Conservation (phyloP, 257 asterid species). For the Schizonepeta tenuifolia region DNA sequence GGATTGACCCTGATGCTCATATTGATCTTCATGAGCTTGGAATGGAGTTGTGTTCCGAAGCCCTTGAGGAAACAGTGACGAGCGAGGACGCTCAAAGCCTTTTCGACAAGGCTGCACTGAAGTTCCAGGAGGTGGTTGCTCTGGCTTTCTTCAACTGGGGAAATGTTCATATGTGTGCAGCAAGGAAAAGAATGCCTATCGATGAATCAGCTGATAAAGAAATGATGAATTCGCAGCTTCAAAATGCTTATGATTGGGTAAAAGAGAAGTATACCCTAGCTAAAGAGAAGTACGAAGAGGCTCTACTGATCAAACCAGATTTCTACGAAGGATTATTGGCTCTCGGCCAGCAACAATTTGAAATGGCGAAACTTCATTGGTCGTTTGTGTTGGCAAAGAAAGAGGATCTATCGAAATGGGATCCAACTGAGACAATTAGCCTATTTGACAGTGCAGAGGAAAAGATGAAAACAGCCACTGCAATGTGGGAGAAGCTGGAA, state of each 20-base stretch:
- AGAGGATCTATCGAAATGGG: constrained; percentile 81
- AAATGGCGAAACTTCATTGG: constrained; percentile 98
- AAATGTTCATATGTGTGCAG: constrained; percentile 97
- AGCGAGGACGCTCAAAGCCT: constrained; percentile 90
- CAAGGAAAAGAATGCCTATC: constrained; percentile 88
- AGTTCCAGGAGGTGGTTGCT: constrained; percentile 98
- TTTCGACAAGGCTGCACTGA: constrained; percentile 78
- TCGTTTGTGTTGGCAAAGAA: constrained; percentile 83
- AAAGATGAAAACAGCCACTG: constrained; percentile 88
- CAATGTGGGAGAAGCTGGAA: constrained; percentile 94
- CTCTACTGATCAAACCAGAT: constrained; percentile 73
- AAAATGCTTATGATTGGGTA: constrained; percentile 85
- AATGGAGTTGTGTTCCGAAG: constrained; percentile 97
- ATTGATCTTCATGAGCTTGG: constrained; percentile 96
- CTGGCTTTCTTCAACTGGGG: constrained; percentile 98
- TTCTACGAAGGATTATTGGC: constrained; percentile 91
- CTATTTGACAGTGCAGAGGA: constrained; percentile 83
- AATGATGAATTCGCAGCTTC: constrained; percentile 69
- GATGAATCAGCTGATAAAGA: constrained; percentile 83
- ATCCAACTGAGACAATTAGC: constrained; percentile 72
- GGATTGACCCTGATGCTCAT: constrained; percentile 95
- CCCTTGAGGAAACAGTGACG: constrained; percentile 89
- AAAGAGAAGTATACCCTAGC: constrained; percentile 81
- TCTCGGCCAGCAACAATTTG: constrained; percentile 93
- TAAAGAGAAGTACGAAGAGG: constrained; percentile 81